Evolutionary conservation across 176 grass and related monocot species (phyloP).

Genomic region (Cenchrus purpureus): DNA sequence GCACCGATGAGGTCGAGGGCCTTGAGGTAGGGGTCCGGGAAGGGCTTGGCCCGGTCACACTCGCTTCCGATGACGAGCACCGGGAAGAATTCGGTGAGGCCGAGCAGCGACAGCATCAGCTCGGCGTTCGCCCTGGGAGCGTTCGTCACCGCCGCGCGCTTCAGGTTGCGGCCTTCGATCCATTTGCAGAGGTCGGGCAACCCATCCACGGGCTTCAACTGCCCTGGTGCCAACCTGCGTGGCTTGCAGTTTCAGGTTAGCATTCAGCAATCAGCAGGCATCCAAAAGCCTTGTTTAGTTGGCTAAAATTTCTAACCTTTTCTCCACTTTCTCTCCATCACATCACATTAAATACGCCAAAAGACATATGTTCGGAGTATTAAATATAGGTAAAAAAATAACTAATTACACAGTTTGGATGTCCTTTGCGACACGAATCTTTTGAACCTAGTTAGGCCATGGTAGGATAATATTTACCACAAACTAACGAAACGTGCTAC

Average conservation of each 20-base stretch:
- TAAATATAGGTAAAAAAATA: too few relatives aligned
- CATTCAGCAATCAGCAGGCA: constrained; percentile 15
- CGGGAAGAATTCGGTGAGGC: constrained; percentile 72
- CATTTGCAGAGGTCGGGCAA: constrained; percentile 68
- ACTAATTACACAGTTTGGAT: too few relatives aligned
- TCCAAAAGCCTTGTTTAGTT: not conserved
- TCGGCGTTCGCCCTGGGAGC: constrained; percentile 75
- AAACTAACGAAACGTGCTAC: too few relatives aligned
- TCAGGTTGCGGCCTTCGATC: constrained; percentile 58
- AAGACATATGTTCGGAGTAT: too few relatives aligned
- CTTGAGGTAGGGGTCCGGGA: constrained; percentile 78
- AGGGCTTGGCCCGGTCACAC: constrained; percentile 78
- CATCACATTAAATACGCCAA: too few relatives aligned
- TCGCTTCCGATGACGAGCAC: constrained; percentile 67
- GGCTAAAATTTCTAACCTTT: too few relatives aligned
- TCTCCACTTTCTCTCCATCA: too few relatives aligned
- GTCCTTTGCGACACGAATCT: too few relatives aligned
- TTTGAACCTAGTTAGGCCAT: too few relatives aligned
- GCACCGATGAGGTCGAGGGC: constrained; percentile 62
- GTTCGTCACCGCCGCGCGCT: constrained; percentile 74
- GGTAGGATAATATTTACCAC: too few relatives aligned
- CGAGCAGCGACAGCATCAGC: constrained; percentile 63
- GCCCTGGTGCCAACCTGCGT: constrained; percentile 51
- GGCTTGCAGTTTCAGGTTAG: constrained; percentile 19
- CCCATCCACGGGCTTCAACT: constrained; percentile 61